These are phyloP conservation scores for Candida ortonii DNA, from an alignment of 805 yeast genomes.

Conservation along the genomic window DNA sequence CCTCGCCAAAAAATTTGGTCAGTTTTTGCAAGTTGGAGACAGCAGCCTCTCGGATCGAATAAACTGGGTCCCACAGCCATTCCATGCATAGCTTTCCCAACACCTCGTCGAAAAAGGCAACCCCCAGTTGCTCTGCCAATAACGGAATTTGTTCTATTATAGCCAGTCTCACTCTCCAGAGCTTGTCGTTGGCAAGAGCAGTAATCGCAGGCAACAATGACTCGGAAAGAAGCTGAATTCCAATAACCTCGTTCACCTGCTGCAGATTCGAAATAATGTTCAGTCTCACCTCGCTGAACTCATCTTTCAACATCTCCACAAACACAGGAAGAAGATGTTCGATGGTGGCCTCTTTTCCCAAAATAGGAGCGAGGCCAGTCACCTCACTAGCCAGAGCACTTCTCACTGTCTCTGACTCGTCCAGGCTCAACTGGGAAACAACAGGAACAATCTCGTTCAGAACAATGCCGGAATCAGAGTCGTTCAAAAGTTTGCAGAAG, in stretches of 20 bases:
- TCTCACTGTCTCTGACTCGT: conserved; percentile 90
- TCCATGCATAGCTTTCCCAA: conserved; percentile 86
- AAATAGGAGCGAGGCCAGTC: conserved; percentile 79
- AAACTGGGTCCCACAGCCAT: conserved; percentile 99
- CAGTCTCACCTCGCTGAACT: conserved; percentile 91
- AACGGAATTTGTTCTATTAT: conserved; percentile 95
- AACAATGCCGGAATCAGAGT: conserved; percentile 45
- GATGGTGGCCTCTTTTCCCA: conserved; percentile 81
- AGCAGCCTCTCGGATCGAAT: conserved; percentile 95
- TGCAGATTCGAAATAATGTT: conserved; percentile 91
- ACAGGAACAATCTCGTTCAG: conserved; percentile 75
- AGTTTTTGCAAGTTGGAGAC: conserved; percentile 76
- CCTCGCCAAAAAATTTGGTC: conserved; percentile 84
- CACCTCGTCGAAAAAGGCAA: conserved; percentile 87
- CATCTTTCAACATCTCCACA: conserved; percentile 92
- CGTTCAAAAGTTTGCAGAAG: conserved; percentile 51
- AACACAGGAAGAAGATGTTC: conserved; percentile 83
- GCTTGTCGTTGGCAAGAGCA: conserved; percentile 91
- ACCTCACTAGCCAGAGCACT: conserved; percentile 87
- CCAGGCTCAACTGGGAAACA: conserved; percentile 79
- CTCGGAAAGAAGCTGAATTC: conserved; percentile 82
- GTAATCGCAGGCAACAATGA: conserved; percentile 92
- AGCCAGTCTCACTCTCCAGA: conserved; percentile 97
- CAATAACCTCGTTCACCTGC: conserved; percentile 90
- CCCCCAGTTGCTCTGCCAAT: conserved; percentile 91